Base-by-base conservation (phyloP, 129 eudicot genomes). In the Ambrosia artemisiifolia region DNA sequence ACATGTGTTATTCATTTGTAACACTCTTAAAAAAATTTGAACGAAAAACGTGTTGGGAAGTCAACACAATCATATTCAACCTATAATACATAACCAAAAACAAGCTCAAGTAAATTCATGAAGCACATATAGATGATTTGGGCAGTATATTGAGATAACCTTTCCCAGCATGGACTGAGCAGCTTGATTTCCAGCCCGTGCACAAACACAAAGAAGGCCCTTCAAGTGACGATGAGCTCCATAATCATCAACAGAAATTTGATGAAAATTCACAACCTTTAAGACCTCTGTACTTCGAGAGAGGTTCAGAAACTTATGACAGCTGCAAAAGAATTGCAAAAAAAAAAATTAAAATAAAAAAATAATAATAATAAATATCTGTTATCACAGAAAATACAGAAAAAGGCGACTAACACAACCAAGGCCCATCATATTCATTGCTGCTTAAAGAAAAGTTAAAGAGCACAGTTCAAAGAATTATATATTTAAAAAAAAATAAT, bases 151-250 rank as follows among this genome's bases (percentile, higher is more conserved):
- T 16, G 10, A 57, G 38, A 61, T 20, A 19, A 74, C 78, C 78
- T 66, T 74, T 74, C 65, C 56, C 50, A 74, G 55, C 71, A 49
- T 63, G 70, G 43, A 19, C 38, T 63, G 51, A 34, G 64, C 78
- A 49, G 42, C 64, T 17, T n/a, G 16, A 64, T 74, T 63, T 50
- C 71, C 71, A 63, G 51, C 78, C 38, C 59, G 55, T 16, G 78
- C 78, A 50, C 72, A 50, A 4, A 33, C 54, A 53, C 78, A 64
- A 74, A 74, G 65, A 18, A 64, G 65, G 43, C 16, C 72, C 1
- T 36, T 50, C 19, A 3, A 1, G 51, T 64, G 11, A 19, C 13
- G 78, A 32, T 74, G 71, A 18, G 5, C 51, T 18, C 11, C n/a
- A 24, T 33, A 63, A 50, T 64, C 28, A 3, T 64, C 63, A 6